Percentiles rank a stretch among this genome's conserved stretches.
These are phyloP conservation scores for Phytophthora cajani DNA, from an alignment of 352 stramenopile species.

Conservation along the genomic window DNA sequence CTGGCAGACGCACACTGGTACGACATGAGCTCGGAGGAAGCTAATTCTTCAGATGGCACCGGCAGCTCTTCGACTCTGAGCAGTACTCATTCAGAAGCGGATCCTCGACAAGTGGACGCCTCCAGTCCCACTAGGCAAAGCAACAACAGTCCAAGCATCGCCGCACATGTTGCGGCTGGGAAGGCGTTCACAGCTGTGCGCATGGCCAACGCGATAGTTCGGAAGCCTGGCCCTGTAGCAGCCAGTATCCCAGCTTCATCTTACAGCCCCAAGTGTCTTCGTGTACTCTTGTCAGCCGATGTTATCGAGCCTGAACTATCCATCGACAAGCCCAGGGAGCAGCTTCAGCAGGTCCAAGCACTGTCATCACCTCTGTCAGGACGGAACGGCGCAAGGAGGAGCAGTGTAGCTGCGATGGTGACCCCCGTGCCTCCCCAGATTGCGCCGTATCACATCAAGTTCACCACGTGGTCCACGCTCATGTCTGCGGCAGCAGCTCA, in stretches of 20 bases:
- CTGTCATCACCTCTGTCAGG: conserved; percentile 3
- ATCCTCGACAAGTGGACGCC: conserved; percentile 26
- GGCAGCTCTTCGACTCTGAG: conserved; percentile 14
- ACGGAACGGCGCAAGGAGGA: conserved; percentile 10
- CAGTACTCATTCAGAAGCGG: conserved; percentile 3
- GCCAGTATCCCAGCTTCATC: conserved; percentile 24
- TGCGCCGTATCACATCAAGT: conserved; percentile 59
- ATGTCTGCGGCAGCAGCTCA: conserved; percentile 27
- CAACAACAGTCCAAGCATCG: conserved; percentile 12
- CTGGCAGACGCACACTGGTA: conserved; percentile 74
- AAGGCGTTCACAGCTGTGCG: conserved; percentile 80
- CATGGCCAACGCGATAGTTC: conserved; percentile 60
- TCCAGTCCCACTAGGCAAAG: neutral
- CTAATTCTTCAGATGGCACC: neutral
- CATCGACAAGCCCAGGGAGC: conserved; percentile 53
- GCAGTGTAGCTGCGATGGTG: neutral
- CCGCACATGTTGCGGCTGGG: conserved; percentile 40
- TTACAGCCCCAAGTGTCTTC: conserved; percentile 55
- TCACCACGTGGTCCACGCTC: conserved; percentile 80
- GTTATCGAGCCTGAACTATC: conserved; percentile 70
- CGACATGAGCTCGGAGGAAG: conserved; percentile 29
- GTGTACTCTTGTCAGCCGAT: conserved; percentile 64
- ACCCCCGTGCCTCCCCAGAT: conserved; percentile 1
- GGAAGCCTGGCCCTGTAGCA: conserved; percentile 17
- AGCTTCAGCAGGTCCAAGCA: conserved; percentile 18